phyloP scores from a whole-genome alignment of 2,329 filamentous ascomycete genomes.

The Claviceps sorghi region DNA sequence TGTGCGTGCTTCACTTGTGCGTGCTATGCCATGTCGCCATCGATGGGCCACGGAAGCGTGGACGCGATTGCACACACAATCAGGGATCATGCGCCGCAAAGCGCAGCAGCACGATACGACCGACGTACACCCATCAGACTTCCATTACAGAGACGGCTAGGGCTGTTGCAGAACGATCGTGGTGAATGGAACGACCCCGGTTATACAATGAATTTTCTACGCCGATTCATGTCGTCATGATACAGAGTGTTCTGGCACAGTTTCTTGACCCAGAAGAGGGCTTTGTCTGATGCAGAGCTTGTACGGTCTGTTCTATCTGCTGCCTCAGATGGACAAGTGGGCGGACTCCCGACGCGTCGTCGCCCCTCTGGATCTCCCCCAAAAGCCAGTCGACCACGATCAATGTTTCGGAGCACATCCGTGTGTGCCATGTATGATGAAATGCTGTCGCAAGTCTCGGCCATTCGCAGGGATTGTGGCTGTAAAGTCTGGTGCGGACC shows the following conservation, averaged over 20 bases:
- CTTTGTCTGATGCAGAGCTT: not conserved
- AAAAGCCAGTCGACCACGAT: not conserved
- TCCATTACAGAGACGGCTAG: not conserved
- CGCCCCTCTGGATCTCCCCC: not conserved
- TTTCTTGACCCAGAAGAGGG: not conserved
- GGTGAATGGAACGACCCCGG: not conserved
- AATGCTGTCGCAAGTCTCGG: not conserved
- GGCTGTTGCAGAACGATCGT: not conserved
- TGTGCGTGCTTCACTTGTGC: too few relatives aligned
- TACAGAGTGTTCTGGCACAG: too few relatives aligned
- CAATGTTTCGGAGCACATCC: not conserved
- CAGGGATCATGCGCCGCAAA: not conserved
- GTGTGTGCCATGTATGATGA: not conserved
- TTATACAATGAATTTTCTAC: too few relatives aligned
- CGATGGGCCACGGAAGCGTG: too few relatives aligned
- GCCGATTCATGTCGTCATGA: too few relatives aligned
- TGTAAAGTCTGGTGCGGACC: not conserved
- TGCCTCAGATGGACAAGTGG: not conserved
- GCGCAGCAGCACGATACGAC: not conserved
- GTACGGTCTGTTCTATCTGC: not conserved
- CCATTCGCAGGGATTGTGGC: not conserved
- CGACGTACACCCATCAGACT: not conserved
- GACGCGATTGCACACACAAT: not conserved
- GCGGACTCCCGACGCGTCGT: not conserved
- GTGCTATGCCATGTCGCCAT: too few relatives aligned